phyloP scores from a whole-genome alignment of 1,139 yeast genomes.

The Geotrichum cucujoidarum region DNA sequence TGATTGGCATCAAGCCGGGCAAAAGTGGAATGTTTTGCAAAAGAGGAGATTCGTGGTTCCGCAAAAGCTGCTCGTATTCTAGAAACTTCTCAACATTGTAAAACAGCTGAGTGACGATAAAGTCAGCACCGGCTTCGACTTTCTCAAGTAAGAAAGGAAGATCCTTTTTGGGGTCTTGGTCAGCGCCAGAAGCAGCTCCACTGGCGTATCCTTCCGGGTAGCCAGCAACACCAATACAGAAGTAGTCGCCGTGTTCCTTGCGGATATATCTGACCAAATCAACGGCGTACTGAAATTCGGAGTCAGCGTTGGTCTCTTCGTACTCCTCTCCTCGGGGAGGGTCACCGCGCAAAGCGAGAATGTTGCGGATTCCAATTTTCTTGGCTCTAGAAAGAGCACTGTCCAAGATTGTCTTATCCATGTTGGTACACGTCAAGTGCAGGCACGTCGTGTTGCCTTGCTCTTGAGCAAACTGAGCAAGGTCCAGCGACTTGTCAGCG shows the following conservation, averaged over 20 bases:
- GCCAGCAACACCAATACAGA: constrained; percentile 88
- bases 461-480: constrained; percentile 73
- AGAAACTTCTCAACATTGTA: constrained; percentile 58
- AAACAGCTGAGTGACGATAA: constrained; percentile 83
- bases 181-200: constrained; percentile 55
- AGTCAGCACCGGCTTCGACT: constrained; percentile 91
- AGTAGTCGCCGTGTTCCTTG: constrained; percentile 61
- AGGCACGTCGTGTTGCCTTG: constrained; percentile 81
- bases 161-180: constrained; percentile 61
- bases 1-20: constrained; percentile 97
- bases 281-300: constrained; percentile 66
- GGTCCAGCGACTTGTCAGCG: constrained; percentile 74
- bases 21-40: constrained; percentile 54
- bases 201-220: constrained; percentile 94
- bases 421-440: constrained; percentile 94
- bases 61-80: constrained; percentile 44
- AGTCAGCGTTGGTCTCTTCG: constrained; percentile 42
- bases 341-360: constrained; percentile 91
- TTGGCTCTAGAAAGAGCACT: constrained; percentile 72
- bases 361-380: constrained; percentile 70
- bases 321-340: constrained; percentile 84
- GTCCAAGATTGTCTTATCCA: constrained; percentile 71
- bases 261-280: constrained; percentile 80
- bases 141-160: constrained; percentile 75
- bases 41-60: constrained; percentile 43